A percentile compares a stretch with the other conserved stretches of the same genome.
phyloP scores from a whole-genome alignment of 202 grass and related monocot genomes.

The Schoenoplectus tabernaemontani region DNA sequence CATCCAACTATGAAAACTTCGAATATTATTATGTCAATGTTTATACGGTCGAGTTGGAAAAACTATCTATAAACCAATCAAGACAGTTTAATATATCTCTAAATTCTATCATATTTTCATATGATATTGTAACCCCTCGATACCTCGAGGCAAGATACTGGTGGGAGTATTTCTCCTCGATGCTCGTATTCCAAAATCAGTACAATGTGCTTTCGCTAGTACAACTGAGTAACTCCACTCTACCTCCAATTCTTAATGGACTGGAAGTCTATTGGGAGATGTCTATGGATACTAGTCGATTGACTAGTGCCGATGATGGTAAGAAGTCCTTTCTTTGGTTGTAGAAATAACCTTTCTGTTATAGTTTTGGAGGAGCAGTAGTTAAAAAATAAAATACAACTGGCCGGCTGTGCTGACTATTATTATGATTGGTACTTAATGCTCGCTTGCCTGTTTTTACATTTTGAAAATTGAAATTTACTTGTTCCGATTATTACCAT shows the following conservation, averaged over 20 bases:
- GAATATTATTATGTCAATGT: not conserved
- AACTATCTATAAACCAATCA: not conserved
- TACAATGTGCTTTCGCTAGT: not conserved
- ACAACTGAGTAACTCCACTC: not conserved
- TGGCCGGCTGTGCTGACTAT: too few relatives aligned
- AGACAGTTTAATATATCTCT: not conserved
- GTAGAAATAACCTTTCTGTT: too few relatives aligned
- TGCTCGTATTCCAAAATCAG: not conserved
- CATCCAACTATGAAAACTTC: not conserved
- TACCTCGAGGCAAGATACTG: too few relatives aligned
- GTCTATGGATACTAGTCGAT: not conserved
- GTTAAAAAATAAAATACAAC: too few relatives aligned
- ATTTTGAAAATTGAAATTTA: too few relatives aligned
- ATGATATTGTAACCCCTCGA: too few relatives aligned
- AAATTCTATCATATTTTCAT: not conserved
- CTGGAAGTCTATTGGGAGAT: constrained; percentile 18
- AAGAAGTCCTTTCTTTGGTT: not conserved
- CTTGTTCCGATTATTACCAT: too few relatives aligned
- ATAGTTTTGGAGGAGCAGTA: too few relatives aligned
- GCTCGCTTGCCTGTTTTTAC: too few relatives aligned
- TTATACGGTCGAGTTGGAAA: not conserved
- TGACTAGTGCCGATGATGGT: not conserved
- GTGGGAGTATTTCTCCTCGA: too few relatives aligned
- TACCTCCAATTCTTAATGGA: constrained; percentile 28
- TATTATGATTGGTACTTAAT: too few relatives aligned